phyloP scores from a whole-genome alignment of 495 filamentous ascomycete species.

The Penicillium paxilli region DNA sequence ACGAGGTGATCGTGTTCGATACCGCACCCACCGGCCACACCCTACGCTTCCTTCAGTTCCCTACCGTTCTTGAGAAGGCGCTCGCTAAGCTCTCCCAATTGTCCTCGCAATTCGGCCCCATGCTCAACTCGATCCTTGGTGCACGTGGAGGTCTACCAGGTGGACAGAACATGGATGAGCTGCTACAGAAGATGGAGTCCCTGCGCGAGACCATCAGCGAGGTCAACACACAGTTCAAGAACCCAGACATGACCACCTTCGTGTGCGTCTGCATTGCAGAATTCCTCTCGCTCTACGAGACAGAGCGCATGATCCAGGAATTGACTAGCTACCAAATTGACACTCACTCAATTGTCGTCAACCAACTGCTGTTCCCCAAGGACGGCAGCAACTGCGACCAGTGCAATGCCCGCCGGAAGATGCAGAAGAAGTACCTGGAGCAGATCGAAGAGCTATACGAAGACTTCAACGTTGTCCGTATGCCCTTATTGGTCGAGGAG shows the following conservation, averaged over 20 bases:
- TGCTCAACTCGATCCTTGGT: constrained; percentile 91
- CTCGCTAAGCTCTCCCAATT: constrained; percentile 95
- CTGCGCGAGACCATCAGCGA: constrained; percentile 91
- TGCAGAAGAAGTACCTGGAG: constrained; percentile 99
- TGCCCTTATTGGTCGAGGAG: constrained; percentile 93
- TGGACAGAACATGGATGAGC: constrained; percentile 84
- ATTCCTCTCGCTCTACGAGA: constrained; percentile 96
- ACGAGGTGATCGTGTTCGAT: constrained; percentile 98
- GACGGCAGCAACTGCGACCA: constrained; percentile 86
- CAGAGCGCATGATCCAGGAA: constrained; percentile 99
- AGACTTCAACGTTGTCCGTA: constrained; percentile 98
- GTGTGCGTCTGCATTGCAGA: constrained; percentile 98
- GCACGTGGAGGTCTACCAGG: constrained; percentile 81
- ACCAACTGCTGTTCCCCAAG: constrained; percentile 94
- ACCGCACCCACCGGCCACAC: constrained; percentile 99
- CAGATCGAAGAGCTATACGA: constrained; percentile 99
- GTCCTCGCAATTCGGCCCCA: constrained; percentile 89
- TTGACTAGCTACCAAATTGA: constrained; percentile 91
- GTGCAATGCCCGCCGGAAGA: constrained; percentile 90
- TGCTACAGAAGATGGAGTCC: constrained; percentile 91
- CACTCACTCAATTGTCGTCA: constrained; percentile 96
- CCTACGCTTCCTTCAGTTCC: constrained; percentile 97
- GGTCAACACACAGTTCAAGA: constrained; percentile 97
- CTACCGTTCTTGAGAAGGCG: constrained; percentile 96
- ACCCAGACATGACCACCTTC: constrained; percentile 93